Base-by-base conservation (phyloP, 2,329 filamentous ascomycete species). In the Alternaria triticimaculans region DNA sequence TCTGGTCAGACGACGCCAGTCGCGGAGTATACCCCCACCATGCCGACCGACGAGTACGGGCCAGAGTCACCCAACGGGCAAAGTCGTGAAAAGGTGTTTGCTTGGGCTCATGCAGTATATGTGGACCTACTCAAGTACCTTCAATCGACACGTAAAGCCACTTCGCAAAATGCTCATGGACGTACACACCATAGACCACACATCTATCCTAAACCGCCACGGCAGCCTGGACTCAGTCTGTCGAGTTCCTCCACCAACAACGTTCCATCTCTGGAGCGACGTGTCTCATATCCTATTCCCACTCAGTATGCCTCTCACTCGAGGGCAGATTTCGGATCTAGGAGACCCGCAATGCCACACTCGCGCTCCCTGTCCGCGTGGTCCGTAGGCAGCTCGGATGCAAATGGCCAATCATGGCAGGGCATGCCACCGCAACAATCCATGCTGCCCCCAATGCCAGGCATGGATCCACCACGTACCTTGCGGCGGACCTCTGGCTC, bases 141-240 rank as follows among this genome's bases (percentile, higher is more conserved):
- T 6, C 82, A 85, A 62, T 81, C 82, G 25, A 82, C 81, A 5
- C 74, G 82, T 18, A 82, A 81, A 53, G 72, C 76, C 26, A 79
- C 78, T 60, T 73, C 80, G 26, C 77, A 81, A 10, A 62, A 84
- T 60, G 71, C 76, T 9, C 81, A 82, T 58, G 80, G 80, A 23
- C 80, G 82, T 21, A 82, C 83, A 43, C 65, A 81, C 23, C 71
- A 82, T 46, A 85, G 87, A 69, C 87, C 87, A 4, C 85, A 83
- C 63, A 88, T 89, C 55, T 90, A 87, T 60, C 88, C 88, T 0
- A 88, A 86, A 69, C 88, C 88, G 28, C 88, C 88, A 18, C 84
- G 85, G 49, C 85, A 88, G 68, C 86, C 87, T 26, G 82, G 82
- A 14, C 81, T 85, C 15, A 84, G 85, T 67, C 84, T 86, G 58